phyloP scores from a whole-genome alignment of 2,329 filamentous ascomycete genomes.

The Cladorrhinum sp. region DNA sequence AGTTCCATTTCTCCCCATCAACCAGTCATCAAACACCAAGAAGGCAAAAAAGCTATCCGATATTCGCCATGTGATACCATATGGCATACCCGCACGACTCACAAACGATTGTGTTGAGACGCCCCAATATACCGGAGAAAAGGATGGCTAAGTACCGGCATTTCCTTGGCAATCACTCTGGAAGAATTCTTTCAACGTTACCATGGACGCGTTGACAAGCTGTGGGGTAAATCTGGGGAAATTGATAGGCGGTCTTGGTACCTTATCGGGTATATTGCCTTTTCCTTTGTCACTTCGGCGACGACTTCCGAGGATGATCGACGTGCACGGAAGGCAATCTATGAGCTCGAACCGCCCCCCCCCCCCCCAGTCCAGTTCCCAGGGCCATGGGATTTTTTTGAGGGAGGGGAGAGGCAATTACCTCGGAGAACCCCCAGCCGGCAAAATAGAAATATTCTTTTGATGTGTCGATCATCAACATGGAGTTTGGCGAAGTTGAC shows the following conservation, averaged over 20 bases:
- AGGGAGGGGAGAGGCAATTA: neutral
- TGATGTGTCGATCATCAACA: neutral
- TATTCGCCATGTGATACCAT: neutral
- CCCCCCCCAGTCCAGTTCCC: neutral
- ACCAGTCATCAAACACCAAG: neutral
- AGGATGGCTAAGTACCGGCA: slow-evolving; percentile 6
- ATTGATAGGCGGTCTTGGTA: neutral
- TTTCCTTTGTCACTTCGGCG: neutral
- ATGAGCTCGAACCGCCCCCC: neutral
- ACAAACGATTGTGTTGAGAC: neutral
- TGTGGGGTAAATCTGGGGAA: neutral
- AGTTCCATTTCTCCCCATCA: no score
- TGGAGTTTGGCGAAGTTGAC: neutral
- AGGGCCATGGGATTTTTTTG: neutral
- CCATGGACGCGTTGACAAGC: neutral
- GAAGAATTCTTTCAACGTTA: slow-evolving; percentile 8
- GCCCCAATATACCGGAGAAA: slow-evolving; percentile 9
- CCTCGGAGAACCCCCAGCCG: neutral
- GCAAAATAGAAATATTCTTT: neutral
- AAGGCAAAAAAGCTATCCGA: neutral
- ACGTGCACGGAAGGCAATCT: neutral
- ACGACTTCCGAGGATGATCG: neutral
- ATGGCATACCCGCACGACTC: neutral
- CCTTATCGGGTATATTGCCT: neutral
- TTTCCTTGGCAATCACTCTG: neutral